Base-by-base conservation (phyloP, 345 rosid species). In the Eucalyptus albens region DNA sequence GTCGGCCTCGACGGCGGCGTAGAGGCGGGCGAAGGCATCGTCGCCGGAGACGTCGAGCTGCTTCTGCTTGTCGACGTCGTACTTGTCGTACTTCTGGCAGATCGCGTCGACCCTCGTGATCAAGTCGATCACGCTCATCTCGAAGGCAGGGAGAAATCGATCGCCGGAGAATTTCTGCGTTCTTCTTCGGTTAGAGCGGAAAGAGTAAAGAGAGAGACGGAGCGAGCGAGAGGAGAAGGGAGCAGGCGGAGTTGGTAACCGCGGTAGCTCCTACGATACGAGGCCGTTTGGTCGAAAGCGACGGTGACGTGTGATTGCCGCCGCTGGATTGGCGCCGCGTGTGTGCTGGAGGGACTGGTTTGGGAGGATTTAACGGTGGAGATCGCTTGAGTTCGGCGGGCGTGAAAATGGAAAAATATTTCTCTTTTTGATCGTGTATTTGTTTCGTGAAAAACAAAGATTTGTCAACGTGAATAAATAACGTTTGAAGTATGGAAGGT, bases 21-120 rank as follows among this genome's bases (percentile, higher is more conserved):
- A 94, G 26, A 94, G 92, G 89, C 94, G 94, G 88, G 94, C 96
- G 33, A 95, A 96, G 86, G 95, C 95, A 69, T 96, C 96, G 87
- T 93, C 95, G 44, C 96, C 94, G 89, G 94, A 22, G 92, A 94
- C 92, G 90, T 95, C 91, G 88, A 90, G 92, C 72, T 93, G 92
- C 88, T 89, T 96, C 81, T 90, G 97, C 92, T 94, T 95, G 55
- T 94, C 96, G 91, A 94, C 88, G 90, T 96, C 96, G 92, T 94
- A 95, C 90, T 92, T 93, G 31, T 96, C 96, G 65, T 94, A 96
- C 91, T 94, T 96, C 90, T 90, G 62, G 94, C 97, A 95, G 88
- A 96, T 96, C 88, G 94, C 91, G 82, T 95, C 96, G 9, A 92
- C 96, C 92, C 95, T 91, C 12, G 94, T 94, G 59, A 95, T 89